These are phyloP conservation scores for Xerophyta viscosa DNA, from an alignment of 106 monocot species.

Conservation along the genomic window DNA sequence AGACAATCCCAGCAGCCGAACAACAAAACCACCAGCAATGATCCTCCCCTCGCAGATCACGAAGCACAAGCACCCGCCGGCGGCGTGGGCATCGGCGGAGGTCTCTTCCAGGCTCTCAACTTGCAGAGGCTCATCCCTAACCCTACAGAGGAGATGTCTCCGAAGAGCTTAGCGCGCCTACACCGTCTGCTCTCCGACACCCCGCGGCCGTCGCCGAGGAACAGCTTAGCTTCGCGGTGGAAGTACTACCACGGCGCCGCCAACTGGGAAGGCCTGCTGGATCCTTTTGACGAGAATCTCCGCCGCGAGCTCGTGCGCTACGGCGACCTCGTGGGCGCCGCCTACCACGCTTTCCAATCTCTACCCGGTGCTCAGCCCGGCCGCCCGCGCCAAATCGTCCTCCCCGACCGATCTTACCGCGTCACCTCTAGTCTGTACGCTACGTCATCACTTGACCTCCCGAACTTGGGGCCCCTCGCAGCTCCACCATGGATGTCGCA, in stretches of 20 bases:
- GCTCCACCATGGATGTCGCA: conserved; percentile 25
- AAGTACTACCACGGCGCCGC: conserved; percentile 11
- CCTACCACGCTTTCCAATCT: conserved; percentile 31
- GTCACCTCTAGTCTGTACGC: conserved; percentile 22
- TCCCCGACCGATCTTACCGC: conserved; percentile 35
- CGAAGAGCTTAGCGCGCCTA: conserved; percentile 13
- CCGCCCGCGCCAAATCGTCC: conserved; percentile 9
- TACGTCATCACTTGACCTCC: conserved; percentile 25
- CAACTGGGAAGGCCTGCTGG: conserved; percentile 26
- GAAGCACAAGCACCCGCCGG: no score
- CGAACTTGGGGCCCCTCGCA: conserved; percentile 1
- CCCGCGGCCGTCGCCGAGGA: conserved; percentile 16
- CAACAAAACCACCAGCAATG: no score
- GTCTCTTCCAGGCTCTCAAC: conserved; percentile 11
- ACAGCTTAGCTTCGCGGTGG: conserved; percentile 11
- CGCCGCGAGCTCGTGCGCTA: conserved; percentile 25
- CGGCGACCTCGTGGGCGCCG: conserved; percentile 21
- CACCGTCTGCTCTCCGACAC: conserved; percentile 19
- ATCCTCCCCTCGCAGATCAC: no score
- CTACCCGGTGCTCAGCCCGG: conserved; percentile 3
- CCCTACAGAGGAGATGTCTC: conserved; percentile 28
- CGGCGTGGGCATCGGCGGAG: neutral
- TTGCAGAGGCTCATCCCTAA: conserved; percentile 8
- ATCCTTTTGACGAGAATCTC: conserved; percentile 31
- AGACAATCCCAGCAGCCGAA: no score